A percentile compares a stretch with the other conserved stretches of the same genome.
Evolutionary conservation across 805 yeast genomes (phyloP).

Genomic region (Myxozyma neotropica): DNA sequence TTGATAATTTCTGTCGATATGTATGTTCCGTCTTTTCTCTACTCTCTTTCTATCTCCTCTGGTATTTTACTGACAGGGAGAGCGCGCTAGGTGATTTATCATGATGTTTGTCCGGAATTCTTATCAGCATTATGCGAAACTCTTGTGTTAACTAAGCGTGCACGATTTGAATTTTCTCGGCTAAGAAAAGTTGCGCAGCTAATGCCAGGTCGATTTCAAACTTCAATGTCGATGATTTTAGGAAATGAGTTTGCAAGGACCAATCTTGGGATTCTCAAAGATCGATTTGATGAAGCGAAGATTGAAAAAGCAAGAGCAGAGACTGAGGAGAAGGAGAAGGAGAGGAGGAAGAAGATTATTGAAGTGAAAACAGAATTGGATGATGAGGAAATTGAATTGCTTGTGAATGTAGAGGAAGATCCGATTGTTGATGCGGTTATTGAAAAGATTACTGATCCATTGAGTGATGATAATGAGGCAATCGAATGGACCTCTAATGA

Average conservation of each 20-base stretch:
- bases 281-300: background rate
- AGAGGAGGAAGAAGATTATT: background rate
- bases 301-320: background rate
- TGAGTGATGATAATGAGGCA: background rate
- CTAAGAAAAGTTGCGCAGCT: background rate
- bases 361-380: background rate
- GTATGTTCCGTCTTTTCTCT: background rate
- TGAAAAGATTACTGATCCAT: background rate
- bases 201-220: background rate
- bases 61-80: too few species aligned
- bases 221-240: background rate
- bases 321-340: background rate
- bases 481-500: background rate
- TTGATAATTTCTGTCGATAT: conserved; percentile 12
- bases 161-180: conserved; percentile 11
- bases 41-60: background rate
- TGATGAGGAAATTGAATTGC: background rate
- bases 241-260: background rate
- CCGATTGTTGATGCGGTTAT: background rate
- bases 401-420: background rate
- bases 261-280: background rate
- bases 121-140: conserved; percentile 2
- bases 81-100: conserved; percentile 13
- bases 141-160: background rate
- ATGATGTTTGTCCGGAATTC: conserved; percentile 18